Percentiles rank a stretch among this genome's conserved stretches.
Conservation (phyloP, 371 early-diverging fungal species). For the Lichtheimia ramosa region DNA sequence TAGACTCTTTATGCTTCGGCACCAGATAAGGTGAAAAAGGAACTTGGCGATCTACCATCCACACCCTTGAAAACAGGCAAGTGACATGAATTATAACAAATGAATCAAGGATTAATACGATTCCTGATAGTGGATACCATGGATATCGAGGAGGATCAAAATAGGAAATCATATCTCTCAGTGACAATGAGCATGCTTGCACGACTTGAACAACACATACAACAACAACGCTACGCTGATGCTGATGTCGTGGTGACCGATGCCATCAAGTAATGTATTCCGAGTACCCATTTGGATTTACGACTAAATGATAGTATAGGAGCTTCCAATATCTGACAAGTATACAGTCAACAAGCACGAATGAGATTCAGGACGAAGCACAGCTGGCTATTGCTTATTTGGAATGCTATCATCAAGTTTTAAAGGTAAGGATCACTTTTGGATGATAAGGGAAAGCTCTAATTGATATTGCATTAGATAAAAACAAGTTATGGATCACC, state of each 20-base stretch:
- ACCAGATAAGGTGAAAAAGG: too few relatives aligned
- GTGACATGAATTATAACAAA: too few relatives aligned
- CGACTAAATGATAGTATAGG: background rate
- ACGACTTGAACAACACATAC: background rate
- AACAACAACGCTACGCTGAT: background rate
- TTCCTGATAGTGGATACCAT: too few relatives aligned
- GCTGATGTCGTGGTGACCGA: background rate
- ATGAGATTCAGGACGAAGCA: background rate
- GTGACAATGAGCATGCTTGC: background rate
- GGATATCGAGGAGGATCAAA: background rate
- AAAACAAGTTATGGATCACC: conserved; percentile 45
- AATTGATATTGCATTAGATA: conserved; percentile 9
- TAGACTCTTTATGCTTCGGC: too few relatives aligned
- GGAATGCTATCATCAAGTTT: conserved; percentile 43
- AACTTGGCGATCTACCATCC: too few relatives aligned
- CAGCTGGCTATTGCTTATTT: conserved; percentile 52
- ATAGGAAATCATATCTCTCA: background rate
- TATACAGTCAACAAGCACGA: background rate
- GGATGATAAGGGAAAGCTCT: background rate
- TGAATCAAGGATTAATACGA: too few relatives aligned
- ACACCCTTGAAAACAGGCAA: too few relatives aligned
- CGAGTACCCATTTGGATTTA: too few relatives aligned
- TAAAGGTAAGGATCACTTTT: conserved; percentile 24
- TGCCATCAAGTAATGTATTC: conserved; percentile 25
- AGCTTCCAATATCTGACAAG: background rate